phyloP scores from a whole-genome alignment of 2,329 filamentous ascomycete species.

The Exserohilum rostratum region DNA sequence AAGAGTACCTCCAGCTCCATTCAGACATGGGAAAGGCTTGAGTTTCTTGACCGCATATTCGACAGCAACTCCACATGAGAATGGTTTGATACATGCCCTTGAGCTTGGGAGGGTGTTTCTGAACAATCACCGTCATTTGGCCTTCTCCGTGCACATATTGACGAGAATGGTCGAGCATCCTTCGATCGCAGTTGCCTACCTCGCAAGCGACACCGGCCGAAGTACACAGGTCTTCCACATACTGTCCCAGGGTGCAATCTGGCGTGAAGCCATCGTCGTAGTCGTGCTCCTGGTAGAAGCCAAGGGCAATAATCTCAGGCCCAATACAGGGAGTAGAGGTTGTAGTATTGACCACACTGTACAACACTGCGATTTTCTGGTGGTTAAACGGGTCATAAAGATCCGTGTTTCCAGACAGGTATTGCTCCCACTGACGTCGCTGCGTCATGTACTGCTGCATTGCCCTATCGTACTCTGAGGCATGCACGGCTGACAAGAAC shows the following conservation, averaged over 20 bases:
- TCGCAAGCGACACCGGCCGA: constrained; percentile 78
- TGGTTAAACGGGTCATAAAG: constrained; percentile 95
- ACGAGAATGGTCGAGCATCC: constrained; percentile 89
- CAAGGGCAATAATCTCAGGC: constrained; percentile 85
- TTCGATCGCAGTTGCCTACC: constrained; percentile 82
- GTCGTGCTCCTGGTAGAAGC: constrained; percentile 91
- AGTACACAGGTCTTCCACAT: constrained; percentile 87
- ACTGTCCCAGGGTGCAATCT: constrained; percentile 93
- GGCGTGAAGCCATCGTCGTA: constrained; percentile 71
- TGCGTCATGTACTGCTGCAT: constrained; percentile 93
- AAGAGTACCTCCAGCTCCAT: constrained; percentile 96
- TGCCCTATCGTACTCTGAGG: constrained; percentile 95
- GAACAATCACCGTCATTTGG: constrained; percentile 88
- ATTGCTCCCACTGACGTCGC: constrained; percentile 94
- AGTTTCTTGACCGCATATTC: constrained; percentile 87
- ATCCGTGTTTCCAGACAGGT: constrained; percentile 84
- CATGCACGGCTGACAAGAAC: constrained; percentile 90
- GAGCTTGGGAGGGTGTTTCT: constrained; percentile 72
- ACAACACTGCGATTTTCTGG: constrained; percentile 93
- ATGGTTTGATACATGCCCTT: constrained; percentile 75
- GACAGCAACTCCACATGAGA: constrained; percentile 97
- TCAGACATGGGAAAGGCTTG: constrained; percentile 90
- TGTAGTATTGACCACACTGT: constrained; percentile 90
- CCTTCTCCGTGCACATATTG: constrained; percentile 98
- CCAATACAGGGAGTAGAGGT: constrained; percentile 94